Evolutionary conservation across 1,139 yeast species (phyloP).

Genomic region (Spathaspora sp.): DNA sequence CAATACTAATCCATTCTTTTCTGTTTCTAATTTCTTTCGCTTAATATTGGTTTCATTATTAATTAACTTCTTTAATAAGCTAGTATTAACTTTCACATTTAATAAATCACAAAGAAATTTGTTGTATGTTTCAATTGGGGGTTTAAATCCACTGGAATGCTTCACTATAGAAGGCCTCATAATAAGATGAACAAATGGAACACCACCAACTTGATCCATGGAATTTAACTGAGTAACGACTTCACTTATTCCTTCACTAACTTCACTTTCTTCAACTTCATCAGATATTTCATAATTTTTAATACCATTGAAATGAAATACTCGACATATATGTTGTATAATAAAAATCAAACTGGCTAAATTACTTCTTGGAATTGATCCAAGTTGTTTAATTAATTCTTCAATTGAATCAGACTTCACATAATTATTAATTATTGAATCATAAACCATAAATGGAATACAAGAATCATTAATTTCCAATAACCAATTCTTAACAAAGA

Average conservation of each 20-base stretch:
- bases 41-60: constrained; percentile 29
- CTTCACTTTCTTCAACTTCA: constrained; percentile 19
- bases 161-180: constrained; percentile 43
- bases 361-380: constrained; percentile 43
- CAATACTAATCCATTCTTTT: constrained; percentile 27
- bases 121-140: constrained; percentile 34
- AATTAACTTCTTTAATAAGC: constrained; percentile 28
- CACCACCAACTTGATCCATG: constrained; percentile 37
- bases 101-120: constrained; percentile 31
- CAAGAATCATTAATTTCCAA: constrained; percentile 44
- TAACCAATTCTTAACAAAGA: constrained; percentile 43
- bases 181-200: constrained; percentile 44
- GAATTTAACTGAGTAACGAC: constrained; percentile 26
- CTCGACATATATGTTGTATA: constrained; percentile 34
- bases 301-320: constrained; percentile 25
- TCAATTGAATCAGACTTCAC: constrained; percentile 8
- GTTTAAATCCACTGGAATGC: constrained; percentile 40
- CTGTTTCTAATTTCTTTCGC: constrained; percentile 29
- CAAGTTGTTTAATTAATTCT: constrained; percentile 24
- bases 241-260: constrained; percentile 11
- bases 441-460: constrained; percentile 45
- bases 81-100: constrained; percentile 22
- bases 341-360: constrained; percentile 37
- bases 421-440: constrained; percentile 30
- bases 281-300: constrained; percentile 33